Base-by-base conservation (phyloP, 306 rosid genomes). In the Dalbergia cultrata region DNA sequence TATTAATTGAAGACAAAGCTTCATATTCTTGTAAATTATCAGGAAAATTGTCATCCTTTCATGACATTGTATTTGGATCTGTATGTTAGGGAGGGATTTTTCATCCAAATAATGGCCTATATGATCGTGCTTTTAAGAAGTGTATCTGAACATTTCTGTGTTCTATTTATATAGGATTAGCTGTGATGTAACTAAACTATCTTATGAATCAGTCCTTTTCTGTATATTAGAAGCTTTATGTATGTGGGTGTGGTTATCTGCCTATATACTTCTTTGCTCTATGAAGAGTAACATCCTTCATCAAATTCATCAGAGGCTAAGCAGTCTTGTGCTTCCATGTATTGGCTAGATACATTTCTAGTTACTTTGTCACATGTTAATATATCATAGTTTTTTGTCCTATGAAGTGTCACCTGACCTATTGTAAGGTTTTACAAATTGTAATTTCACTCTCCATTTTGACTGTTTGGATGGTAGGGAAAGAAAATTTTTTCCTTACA, bases 101-200 rank as follows among this genome's bases (percentile, higher is more conserved):
- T 64, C 54, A n/a, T 64, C 33, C 34, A 7, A 59, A 50, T 21
- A 59, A 26, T 62, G 73, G 64, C 49, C 8, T 26, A 22, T 63
- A 62, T 16, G 73, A 39, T 80, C 49, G 26, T 63, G 50, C 74
- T 17, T 52, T 49, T 75, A 13, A 53, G 45, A 58, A 59, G 53
- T 44, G 50, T 70, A 71, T 73, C 45, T 58, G 61, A 70, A 64
- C 52, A 64, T 80, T 43, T 75, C 43, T 57, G 4, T 56, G 77
- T 44, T 7, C 17, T 73, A 14, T 52, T 50, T 10, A 49, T 50
- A 10, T 14, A 50, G 67, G 58, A 50, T 72, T 81, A 54, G 60
- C 70, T 44, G 13, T 26, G 52, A 9, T 68, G 74, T 33, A 41
- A 57, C 22, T 26, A 41, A 49, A 6, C 13, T 18, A 35, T 52